A percentile compares a stretch with the other conserved stretches of the same genome.
phyloP scores from a whole-genome alignment of 306 rosid species.

The Argentina anserina region DNA sequence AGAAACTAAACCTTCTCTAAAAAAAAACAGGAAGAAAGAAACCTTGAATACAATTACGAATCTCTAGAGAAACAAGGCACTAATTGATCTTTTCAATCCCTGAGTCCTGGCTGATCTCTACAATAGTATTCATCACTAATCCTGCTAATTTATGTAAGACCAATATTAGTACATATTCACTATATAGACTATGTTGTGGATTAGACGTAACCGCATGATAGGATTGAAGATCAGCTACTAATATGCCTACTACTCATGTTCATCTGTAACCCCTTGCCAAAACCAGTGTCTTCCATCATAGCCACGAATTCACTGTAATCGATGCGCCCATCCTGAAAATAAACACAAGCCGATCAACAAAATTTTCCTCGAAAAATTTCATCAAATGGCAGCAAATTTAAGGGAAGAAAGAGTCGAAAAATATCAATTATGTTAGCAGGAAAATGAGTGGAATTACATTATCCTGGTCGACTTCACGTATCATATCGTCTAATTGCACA shows the following conservation, averaged over 20 bases:
- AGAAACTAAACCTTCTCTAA: constrained; percentile 22
- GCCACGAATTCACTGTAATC: constrained; percentile 92
- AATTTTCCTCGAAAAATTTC: not conserved
- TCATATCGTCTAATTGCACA: constrained; percentile 65
- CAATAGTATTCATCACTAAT: constrained; percentile 34
- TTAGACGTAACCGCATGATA: constrained; percentile 15
- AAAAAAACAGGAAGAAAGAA: no score
- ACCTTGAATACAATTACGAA: constrained; percentile 30
- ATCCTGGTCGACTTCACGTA: constrained; percentile 75
- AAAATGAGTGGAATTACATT: constrained; percentile 46
- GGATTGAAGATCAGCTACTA: constrained; percentile 23
- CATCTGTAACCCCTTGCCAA: constrained; percentile 39
- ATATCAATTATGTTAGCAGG: not conserved
- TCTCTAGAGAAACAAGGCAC: constrained; percentile 27
- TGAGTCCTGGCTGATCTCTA: constrained; percentile 35
- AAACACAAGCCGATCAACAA: not conserved
- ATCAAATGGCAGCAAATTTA: not conserved
- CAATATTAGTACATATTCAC: constrained; percentile 32
- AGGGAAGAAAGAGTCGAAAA: not conserved
- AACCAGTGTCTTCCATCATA: constrained; percentile 90
- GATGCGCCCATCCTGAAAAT: constrained; percentile 90
- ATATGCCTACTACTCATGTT: constrained; percentile 34
- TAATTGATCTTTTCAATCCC: constrained; percentile 28
- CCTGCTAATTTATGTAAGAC: constrained; percentile 29
- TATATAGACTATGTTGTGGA: constrained; percentile 24